Evolutionary conservation across 331 rosid genomes (phyloP).

Genomic region (Saraca asoca): DNA sequence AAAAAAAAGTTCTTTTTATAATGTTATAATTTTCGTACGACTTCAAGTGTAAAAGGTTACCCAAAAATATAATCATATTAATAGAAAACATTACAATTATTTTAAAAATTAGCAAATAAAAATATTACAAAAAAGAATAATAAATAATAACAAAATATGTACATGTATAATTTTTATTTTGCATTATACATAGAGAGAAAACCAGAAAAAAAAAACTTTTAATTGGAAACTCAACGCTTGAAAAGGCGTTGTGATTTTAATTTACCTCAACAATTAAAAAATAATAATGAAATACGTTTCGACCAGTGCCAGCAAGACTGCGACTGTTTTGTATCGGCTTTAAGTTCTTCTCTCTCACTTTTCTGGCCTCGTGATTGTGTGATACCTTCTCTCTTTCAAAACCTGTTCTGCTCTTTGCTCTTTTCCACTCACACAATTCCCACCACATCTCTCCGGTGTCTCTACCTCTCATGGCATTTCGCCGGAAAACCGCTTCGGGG

Average conservation of each 20-base stretch:
- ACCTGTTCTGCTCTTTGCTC: constrained; percentile 16
- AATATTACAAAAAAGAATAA: too few species aligned
- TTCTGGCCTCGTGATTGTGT: constrained; percentile 55
- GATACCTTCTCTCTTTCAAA: constrained; percentile 39
- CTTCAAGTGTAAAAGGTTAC: too few species aligned
- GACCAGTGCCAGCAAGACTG: constrained; percentile 33
- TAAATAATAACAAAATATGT: too few species aligned
- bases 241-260: constrained; percentile 10
- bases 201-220: too few species aligned
- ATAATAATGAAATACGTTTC: constrained; percentile 27
- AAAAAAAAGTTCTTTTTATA: too few species aligned
- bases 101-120: too few species aligned
- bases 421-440: constrained; percentile 10
- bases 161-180: too few species aligned
- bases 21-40: too few species aligned
- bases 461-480: constrained; percentile 46
- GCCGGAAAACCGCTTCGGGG: constrained; percentile 41
- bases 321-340: constrained; percentile 40
- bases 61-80: too few species aligned
- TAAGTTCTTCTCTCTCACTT: constrained; percentile 34
- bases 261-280: background rate
- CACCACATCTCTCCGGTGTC: constrained; percentile 18
- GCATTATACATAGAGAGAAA: too few species aligned
- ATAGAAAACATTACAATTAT: too few species aligned
- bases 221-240: background rate